Conservation (phyloP, 495 filamentous ascomycete species). For the Penicillium flavigenum region DNA sequence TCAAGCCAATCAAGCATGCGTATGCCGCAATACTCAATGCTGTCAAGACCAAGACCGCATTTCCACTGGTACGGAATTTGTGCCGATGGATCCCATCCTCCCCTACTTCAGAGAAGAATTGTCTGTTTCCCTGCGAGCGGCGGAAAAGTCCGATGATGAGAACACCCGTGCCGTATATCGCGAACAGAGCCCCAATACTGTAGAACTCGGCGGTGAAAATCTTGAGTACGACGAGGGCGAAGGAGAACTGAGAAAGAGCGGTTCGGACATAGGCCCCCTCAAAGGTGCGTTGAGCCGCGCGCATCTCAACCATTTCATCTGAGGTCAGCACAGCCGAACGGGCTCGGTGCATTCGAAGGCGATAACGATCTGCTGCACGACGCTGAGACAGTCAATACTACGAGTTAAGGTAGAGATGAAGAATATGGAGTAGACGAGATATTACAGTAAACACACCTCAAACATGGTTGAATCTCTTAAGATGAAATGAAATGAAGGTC, state of each 20-base stretch:
- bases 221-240: constrained; percentile 89
- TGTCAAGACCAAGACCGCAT: constrained; percentile 75
- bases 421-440: background rate
- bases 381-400: constrained; percentile 29
- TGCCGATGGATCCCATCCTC: constrained; percentile 66
- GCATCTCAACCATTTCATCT: constrained; percentile 87
- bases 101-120: constrained; percentile 81
- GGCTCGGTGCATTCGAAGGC: constrained; percentile 77
- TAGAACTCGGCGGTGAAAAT: constrained; percentile 97
- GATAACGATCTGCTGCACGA: constrained; percentile 50
- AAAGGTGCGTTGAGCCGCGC: constrained; percentile 92
- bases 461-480: constrained; percentile 26
- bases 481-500: background rate
- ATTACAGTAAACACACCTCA: constrained; percentile 28
- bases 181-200: constrained; percentile 86
- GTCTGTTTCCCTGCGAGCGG: constrained; percentile 83
- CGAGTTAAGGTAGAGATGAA: constrained; percentile 4
- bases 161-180: constrained; percentile 83
- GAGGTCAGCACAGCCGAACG: constrained; percentile 77
- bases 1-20: constrained; percentile 72
- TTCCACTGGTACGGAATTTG: constrained; percentile 86
- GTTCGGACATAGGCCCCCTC: constrained; percentile 97
- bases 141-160: constrained; percentile 77
- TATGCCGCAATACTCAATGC: constrained; percentile 81
- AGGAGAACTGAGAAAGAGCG: constrained; percentile 89